Evolutionary conservation across 2,329 filamentous ascomycete species (phyloP).

Genomic region (Sclerotinia borealis): DNA sequence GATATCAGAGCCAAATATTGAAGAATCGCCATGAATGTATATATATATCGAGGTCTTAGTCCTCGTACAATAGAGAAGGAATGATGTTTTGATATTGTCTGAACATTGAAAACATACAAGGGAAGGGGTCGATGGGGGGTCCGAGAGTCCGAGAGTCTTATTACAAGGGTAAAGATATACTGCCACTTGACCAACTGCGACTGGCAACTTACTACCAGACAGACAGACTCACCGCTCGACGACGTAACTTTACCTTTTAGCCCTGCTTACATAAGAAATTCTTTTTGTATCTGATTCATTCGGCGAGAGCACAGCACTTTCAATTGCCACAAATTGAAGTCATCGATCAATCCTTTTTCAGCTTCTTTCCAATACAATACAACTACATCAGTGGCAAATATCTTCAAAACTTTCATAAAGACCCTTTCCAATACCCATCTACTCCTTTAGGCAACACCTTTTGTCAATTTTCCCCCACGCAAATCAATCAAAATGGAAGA

Average conservation of each 20-base stretch:
- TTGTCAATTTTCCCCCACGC: background rate
- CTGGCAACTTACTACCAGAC: too few relatives aligned
- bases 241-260: background rate
- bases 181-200: too few relatives aligned
- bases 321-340: conserved; percentile 9
- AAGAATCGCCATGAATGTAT: background rate
- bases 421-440: background rate
- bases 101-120: background rate
- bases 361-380: background rate
- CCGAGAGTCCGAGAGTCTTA: background rate
- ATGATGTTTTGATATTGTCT: background rate
- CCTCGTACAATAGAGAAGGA: background rate
- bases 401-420: background rate
- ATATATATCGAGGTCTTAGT: background rate
- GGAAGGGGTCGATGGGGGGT: background rate
- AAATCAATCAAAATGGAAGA: conserved; percentile 51
- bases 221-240: conserved; percentile 1
- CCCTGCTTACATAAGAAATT: conserved; percentile 3
- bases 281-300: conserved; percentile 15
- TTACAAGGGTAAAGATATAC: background rate
- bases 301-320: conserved; percentile 1
- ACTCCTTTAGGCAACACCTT: background rate
- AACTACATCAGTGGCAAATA: background rate
- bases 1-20: background rate
- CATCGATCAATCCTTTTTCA: conserved; percentile 4